Conservation (phyloP, 495 filamentous ascomycete species). For the Hypoxylon fragiforme region DNA sequence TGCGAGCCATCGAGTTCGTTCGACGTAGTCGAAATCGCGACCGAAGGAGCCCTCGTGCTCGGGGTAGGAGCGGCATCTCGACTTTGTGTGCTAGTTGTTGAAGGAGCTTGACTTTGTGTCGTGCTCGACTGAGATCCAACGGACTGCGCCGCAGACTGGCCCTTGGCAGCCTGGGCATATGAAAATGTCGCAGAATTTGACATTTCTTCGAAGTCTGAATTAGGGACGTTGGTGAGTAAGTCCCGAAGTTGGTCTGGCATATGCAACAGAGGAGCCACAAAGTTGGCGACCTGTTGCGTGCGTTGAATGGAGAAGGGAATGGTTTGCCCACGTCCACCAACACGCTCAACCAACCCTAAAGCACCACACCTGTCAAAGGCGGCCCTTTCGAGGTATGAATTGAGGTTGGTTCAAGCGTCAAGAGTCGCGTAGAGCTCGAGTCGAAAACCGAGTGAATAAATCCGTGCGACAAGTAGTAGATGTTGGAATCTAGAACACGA, state of each 20-base stretch:
- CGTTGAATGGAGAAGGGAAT: conserved; percentile 30
- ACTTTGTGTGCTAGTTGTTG: conserved; percentile 63
- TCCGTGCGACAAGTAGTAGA: neutral
- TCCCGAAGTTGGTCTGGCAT: conserved; percentile 10
- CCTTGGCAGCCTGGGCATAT: conserved; percentile 94
- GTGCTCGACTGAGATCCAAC: conserved; percentile 59
- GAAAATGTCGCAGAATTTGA: conserved; percentile 65
- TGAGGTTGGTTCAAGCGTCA: conserved; percentile 18
- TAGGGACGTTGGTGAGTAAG: conserved; percentile 27
- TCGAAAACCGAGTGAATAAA: conserved; percentile 9
- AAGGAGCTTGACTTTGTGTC: conserved; percentile 68
- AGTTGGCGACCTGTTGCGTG: conserved; percentile 30
- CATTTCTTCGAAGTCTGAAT: conserved; percentile 38
- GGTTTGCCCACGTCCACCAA: conserved; percentile 36
- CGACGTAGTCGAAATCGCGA: conserved; percentile 59
- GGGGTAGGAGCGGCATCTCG: conserved; percentile 67
- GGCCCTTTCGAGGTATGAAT: conserved; percentile 18
- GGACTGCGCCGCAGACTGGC: conserved; percentile 47
- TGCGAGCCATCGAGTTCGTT: conserved; percentile 57
- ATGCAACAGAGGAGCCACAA: conserved; percentile 20
- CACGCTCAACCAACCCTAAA: conserved; percentile 32
- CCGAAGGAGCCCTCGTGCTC: conserved; percentile 34
- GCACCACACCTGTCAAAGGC: conserved; percentile 25
- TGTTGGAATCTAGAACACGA: conserved; percentile 4
- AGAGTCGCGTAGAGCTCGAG: conserved; percentile 12